These are phyloP conservation scores for Zoysia matrella DNA, from an alignment of 202 grass and related monocot species.

Conservation along the genomic window DNA sequence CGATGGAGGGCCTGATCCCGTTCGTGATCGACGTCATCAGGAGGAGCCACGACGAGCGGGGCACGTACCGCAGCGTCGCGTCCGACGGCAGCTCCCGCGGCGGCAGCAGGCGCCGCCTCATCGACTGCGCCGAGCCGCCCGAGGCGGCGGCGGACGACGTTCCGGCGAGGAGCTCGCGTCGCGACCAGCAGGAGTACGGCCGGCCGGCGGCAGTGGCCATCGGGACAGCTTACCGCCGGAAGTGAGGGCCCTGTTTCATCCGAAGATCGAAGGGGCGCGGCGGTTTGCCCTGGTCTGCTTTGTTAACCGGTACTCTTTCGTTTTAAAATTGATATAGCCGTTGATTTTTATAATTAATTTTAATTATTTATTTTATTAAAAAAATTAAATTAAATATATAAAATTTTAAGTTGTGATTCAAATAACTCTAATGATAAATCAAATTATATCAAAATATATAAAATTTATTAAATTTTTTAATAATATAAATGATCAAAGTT, in stretches of 20 bases:
- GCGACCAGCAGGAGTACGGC: conserved; percentile 26
- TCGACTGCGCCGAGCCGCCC: conserved; percentile 46
- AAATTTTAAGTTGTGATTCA: too few species aligned
- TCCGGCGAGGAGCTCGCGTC: conserved; percentile 13
- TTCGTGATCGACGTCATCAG: conserved; percentile 79
- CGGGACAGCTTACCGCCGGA: conserved; percentile 43
- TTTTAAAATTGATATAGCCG: too few species aligned
- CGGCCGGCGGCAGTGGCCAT: not conserved
- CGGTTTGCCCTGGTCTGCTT: not conserved
- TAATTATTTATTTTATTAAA: too few species aligned
- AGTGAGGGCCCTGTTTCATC: conserved; percentile 31
- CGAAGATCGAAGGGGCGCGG: not conserved
- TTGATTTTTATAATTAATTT: too few species aligned
- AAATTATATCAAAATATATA: too few species aligned
- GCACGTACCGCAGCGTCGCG: conserved; percentile 59
- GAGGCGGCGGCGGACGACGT: not conserved
- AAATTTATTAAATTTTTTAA: too few species aligned
- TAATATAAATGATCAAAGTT: too few species aligned
- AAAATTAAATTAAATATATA: too few species aligned
- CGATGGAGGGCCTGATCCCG: conserved; percentile 88
- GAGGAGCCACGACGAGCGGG: conserved; percentile 44
- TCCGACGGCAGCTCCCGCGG: conserved; percentile 48
- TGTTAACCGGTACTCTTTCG: too few species aligned
- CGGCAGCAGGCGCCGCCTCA: conserved; percentile 44
- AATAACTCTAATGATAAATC: too few species aligned